Base-by-base conservation (phyloP, 805 yeast genomes). In the Schwanniomyces vanrijiae region DNA sequence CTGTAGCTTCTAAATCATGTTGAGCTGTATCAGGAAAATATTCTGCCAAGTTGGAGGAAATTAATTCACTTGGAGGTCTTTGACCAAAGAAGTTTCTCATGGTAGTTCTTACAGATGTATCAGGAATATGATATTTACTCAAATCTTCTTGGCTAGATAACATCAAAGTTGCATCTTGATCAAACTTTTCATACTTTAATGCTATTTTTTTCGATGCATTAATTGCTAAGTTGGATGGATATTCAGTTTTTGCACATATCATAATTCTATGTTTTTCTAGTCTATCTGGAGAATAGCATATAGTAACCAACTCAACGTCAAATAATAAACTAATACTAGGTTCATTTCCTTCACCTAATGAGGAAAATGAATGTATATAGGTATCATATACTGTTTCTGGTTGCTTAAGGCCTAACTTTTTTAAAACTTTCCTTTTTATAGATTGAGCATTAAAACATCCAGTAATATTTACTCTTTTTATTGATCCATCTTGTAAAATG, bases 11-110 rank as follows among this genome's bases (percentile, higher is more conserved):
- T 51, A 94, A 75, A 47, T 85, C 85, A 39, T 78, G 75, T 43
- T 82, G 79, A 20, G 81, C 84, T 0, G 96, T 84, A 34, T 84
- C 86, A 0, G 99, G 99, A 74, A 94, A 94, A 64, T 88, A 92
- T 52, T 91, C 96, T 1, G 90, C 85, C 53, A 92, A 71, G 59
- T 92, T 90, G 1, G 91, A 83, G 1, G 97, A 88, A 50, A 92
- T 94, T 55, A 91, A 78, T 60, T 90, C 96, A 49, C 94, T 84
- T 0, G 98, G 91, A 5, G 99, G 99, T 59, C 99, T 76, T 64
- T 89, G 96, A 20, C 95, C 95, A 64, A 85, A 84, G 49, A 88
- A 77, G 46, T 71, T 75, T 47, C 80, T 72, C 55, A 77, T 50
- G 2, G 63, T 57, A 37, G 55, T 56, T 24, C 37, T 19, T 14